Evolutionary conservation across 306 rosid genomes (phyloP).

Genomic region (Boehmeria nivea): DNA sequence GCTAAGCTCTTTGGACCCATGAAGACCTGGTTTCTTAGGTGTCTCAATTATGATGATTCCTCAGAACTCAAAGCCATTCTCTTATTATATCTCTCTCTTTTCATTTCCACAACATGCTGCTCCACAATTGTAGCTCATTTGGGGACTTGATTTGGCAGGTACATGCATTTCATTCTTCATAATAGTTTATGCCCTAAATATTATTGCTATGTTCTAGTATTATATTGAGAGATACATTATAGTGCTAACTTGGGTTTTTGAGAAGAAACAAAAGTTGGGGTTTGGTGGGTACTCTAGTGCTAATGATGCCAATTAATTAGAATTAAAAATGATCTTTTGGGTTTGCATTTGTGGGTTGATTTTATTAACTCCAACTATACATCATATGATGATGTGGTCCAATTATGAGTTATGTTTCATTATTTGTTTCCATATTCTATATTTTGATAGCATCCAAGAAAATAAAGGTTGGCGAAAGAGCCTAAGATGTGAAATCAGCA

Average conservation of each 20-base stretch:
- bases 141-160: slow-evolving; percentile 9
- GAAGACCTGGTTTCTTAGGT: slow-evolving; percentile 25
- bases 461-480: slow-evolving; percentile 11
- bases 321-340: not conserved
- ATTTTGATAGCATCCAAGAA: slow-evolving; percentile 20
- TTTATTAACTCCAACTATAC: not conserved
- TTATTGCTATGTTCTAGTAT: not conserved
- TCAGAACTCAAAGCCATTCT: slow-evolving; percentile 5
- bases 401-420: slow-evolving; percentile 14
- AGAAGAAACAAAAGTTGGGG: slow-evolving; percentile 12
- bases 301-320: slow-evolving; percentile 6
- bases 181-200: no score
- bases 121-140: not conserved
- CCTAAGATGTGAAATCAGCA: slow-evolving; percentile 1
- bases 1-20: slow-evolving; percentile 24
- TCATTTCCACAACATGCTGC: slow-evolving; percentile 18
- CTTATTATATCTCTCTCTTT: slow-evolving; percentile 12
- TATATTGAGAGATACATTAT: not conserved
- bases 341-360: not conserved
- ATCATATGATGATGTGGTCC: slow-evolving; percentile 37
- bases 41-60: slow-evolving; percentile 20
- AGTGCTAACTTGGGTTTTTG: not conserved
- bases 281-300: slow-evolving; percentile 15
- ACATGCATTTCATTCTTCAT: not conserved
- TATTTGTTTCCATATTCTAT: slow-evolving; percentile 17